Conservation (phyloP, 2,329 filamentous ascomycete species). For the Cadophora gregata region DNA sequence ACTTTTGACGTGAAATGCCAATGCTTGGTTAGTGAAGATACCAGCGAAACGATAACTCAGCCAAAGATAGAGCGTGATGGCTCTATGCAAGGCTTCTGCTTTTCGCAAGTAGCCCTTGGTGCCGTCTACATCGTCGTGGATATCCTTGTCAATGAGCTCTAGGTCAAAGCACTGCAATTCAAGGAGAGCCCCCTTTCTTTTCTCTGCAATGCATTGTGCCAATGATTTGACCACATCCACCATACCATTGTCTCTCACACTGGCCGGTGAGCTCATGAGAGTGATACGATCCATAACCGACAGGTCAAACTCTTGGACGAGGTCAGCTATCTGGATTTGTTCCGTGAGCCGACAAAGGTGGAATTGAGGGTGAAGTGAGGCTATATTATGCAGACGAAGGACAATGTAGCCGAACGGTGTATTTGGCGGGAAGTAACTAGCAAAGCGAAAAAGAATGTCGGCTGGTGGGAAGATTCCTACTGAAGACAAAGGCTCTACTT, state of each 20-base stretch:
- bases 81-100: conserved; percentile 81
- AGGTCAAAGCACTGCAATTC: conserved; percentile 75
- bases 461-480: conserved; percentile 80
- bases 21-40: conserved; percentile 74
- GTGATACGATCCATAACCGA: conserved; percentile 76
- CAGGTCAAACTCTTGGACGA: conserved; percentile 75
- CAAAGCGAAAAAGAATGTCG: conserved; percentile 74
- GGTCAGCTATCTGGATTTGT: conserved; percentile 69
- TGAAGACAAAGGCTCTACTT: conserved; percentile 68
- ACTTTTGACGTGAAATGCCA: conserved; percentile 80
- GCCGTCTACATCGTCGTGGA: conserved; percentile 47
- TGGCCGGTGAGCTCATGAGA: conserved; percentile 74
- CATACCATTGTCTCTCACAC: conserved; percentile 57
- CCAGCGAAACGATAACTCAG: conserved; percentile 87
- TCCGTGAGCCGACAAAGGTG: conserved; percentile 71
- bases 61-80: conserved; percentile 89
- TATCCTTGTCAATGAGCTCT: conserved; percentile 70
- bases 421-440: conserved; percentile 78
- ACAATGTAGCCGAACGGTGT: conserved; percentile 87
- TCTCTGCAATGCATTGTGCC: conserved; percentile 72
- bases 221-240: conserved; percentile 63
- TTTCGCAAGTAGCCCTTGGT: conserved; percentile 58
- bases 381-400: conserved; percentile 72
- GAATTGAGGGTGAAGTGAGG: conserved; percentile 66
- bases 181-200: conserved; percentile 76